Base-by-base conservation (phyloP, 371 early-diverging fungal genomes). In the Circinella minor region DNA sequence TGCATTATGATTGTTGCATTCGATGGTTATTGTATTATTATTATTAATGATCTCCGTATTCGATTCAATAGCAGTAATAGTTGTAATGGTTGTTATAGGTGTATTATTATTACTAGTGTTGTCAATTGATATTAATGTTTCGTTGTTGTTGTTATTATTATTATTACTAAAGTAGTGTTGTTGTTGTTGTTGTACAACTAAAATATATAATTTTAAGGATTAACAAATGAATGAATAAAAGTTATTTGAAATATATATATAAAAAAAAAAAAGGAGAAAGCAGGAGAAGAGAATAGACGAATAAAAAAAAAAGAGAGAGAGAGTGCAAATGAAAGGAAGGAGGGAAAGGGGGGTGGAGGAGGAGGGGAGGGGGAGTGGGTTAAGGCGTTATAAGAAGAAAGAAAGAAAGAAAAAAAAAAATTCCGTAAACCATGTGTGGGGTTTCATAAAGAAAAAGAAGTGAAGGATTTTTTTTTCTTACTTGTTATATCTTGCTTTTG, bases 1-100 rank as follows among this genome's bases (percentile, higher is more conserved):
- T 65, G 70, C 70, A 70, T 70, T 55, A 54, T 70, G 70, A 54
- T 59, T 54, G 37, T 17, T 38, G 65, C 65, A 65, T 65, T 65
- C 65, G 65, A 27, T 43, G 11, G 43, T 43, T 27, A 27, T 1
- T 43, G 43, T 34, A 27, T 57, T 57, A 34, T 34, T 57, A 34
- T 34, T 57, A 57, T 20, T 27, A 14, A 57, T 57, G 57, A 13
- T 57, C 27, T 20, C 57, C 57, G 18, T 27, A 27, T 27, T 5
- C 34, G 57, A 57, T 10, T 13, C 57, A 57, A n/a, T 27, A 57
- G 57, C n/a, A n/a, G 57, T 57, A 57, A 57, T 13, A 27, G 57
- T 5, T 5, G 57, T 51, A 4, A 5, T 51, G 1, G 14, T 51
- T 13, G 51, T 51, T 13, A n/a, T 17, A n/a, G n/a, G 51, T 14